Evolutionary conservation across 1,139 yeast species (phyloP), one percentile per base, ranked within the genome.

Genomic region (Suhomyces atakaporum): DNA sequence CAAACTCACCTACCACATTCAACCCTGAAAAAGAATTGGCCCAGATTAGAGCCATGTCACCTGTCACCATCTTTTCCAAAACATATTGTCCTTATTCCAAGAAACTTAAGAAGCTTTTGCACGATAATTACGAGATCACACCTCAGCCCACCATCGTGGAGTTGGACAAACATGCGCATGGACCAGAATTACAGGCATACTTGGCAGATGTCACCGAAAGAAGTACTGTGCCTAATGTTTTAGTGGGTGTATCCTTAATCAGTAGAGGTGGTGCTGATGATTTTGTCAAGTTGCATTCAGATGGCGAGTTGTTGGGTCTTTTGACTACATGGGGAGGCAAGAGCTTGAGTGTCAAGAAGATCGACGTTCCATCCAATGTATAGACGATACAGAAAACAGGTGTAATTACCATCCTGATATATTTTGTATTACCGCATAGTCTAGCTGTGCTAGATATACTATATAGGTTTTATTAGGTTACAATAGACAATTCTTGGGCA

Each of bases 241-340:
- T 83, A 34, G 68, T 84, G 36, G 83, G 83, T 30, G 77, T 79
- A 2, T 53, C 66, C 11, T 51, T 49, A 29, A 62, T 70, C 35
- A 79, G 87, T 33, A 70, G 80, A 53, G 94, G 92, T 24, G 94
- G 92, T 2, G 77, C 79, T 36, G 97, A 89, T 59, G 97, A 88
- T 44, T 79, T 92, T 55, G 67, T 63, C 23, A 72, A 65, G 29
- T 65, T 86, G 44, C 92, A 87, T 51, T 67, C 68, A 16, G 65
- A 69, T 3, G 82, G 81, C 28, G 63, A 61, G 36, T 68, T 87
- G 43, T 66, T 73, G 22, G 62, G 62, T 3, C 62, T 60, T 42
- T 65, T 85, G 55, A 66, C 62, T 36, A 59, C 63, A 18, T 85
- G 94, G 94, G 86, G 86, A n/a, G 74, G 72, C 4, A 73, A 74